Conservation (phyloP, 78 protist genomes). For the Dictyostelium purpureum region DNA sequence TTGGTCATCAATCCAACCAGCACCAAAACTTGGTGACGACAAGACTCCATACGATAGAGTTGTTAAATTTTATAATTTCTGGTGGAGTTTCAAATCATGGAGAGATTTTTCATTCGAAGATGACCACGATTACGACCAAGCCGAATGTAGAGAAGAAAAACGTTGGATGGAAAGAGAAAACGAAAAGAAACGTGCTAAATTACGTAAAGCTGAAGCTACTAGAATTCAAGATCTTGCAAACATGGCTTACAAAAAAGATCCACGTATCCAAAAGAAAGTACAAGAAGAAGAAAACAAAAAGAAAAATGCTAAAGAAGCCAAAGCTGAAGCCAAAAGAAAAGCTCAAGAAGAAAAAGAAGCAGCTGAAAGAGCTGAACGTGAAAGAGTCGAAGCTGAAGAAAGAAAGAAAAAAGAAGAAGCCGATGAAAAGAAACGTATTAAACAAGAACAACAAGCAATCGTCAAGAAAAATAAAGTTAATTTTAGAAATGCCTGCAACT, state of each 20-base stretch:
- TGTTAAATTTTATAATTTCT: conserved; percentile 88
- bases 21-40: conserved; percentile 83
- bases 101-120: conserved; percentile 90
- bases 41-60: conserved; percentile 76
- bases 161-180: conserved; percentile 92
- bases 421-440: conserved; percentile 46
- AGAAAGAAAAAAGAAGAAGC: conserved; percentile 62
- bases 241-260: conserved; percentile 67
- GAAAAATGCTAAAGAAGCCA: conserved; percentile 52
- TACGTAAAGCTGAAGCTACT: conserved; percentile 71
- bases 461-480: conserved; percentile 7
- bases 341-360: conserved; percentile 55
- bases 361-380: conserved; percentile 31
- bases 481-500: conserved; percentile 7
- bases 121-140: conserved; percentile 78
- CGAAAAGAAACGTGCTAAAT: conserved; percentile 76
- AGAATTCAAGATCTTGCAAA: conserved; percentile 78
- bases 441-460: background rate
- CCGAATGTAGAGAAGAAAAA: conserved; percentile 87
- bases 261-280: conserved; percentile 50
- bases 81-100: conserved; percentile 92
- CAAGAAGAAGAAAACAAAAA: conserved; percentile 65
- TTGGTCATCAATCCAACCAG: conserved; percentile 81
- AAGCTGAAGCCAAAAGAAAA: conserved; percentile 35
- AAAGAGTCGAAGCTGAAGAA: conserved; percentile 30